These are phyloP conservation scores for Raddia distichophylla DNA, from an alignment of 176 grass and related monocot species.

Conservation along the genomic window DNA sequence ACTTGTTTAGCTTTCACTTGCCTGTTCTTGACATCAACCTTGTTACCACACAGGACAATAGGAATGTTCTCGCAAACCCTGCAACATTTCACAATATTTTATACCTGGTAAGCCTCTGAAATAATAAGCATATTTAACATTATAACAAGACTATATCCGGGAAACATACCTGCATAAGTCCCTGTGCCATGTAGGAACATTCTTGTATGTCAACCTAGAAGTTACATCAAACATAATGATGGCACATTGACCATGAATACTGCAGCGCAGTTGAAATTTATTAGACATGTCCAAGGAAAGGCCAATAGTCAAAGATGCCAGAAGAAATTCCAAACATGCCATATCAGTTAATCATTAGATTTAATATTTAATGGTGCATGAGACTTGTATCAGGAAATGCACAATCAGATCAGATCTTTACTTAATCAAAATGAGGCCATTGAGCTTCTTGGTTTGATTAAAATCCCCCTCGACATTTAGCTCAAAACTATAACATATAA, in stretches of 20 bases:
- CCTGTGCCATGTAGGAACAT: constrained; percentile 76
- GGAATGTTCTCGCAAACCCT: constrained; percentile 82
- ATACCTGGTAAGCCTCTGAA: background rate
- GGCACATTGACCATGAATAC: constrained; percentile 73
- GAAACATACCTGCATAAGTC: constrained; percentile 64
- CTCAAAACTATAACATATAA: background rate
- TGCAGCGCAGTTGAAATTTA: constrained; percentile 20
- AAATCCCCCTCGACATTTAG: background rate
- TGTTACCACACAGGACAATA: constrained; percentile 77
- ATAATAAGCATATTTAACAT: background rate
- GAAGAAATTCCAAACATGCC: background rate
- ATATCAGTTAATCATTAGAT: background rate
- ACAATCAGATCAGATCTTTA: background rate
- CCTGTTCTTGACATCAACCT: constrained; percentile 78
- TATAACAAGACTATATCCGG: background rate
- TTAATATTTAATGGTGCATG: background rate
- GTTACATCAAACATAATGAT: constrained; percentile 87
- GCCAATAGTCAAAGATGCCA: background rate
- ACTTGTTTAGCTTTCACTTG: constrained; percentile 78
- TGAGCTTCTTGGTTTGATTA: background rate
- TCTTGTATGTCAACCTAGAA: constrained; percentile 74
- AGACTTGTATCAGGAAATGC: background rate
- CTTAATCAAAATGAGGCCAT: background rate
- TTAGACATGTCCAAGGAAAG: background rate
- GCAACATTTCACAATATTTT: background rate